phyloP scores from a whole-genome alignment of 306 rosid species.

The Cucumis sativus region Cucumber_9930_V3 NC_026658.2:2136001-2136500 shows the following conservation, averaged over 20 bases:
- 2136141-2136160: background rate
- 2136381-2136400: background rate
- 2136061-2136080: constrained; percentile 11
- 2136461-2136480: constrained; percentile 4
- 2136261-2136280: background rate
- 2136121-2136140: constrained; percentile 15
- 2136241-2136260: too few species aligned
- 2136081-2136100: background rate
- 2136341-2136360: too few species aligned
- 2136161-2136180: background rate
- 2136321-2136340: constrained; percentile 6
- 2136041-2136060: background rate
- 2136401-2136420: constrained; percentile 4
- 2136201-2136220: background rate
- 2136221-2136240: too few species aligned
- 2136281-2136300: constrained; percentile 12
- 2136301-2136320: constrained; percentile 13
- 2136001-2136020: constrained; percentile 3
- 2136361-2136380: background rate
- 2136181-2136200: background rate
- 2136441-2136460: background rate
- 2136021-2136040: background rate
- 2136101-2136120: background rate
- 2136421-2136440: background rate
- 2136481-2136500: constrained; percentile 10